phyloP scores from a whole-genome alignment of 306 rosid species.

The Nissolia schottii region DNA sequence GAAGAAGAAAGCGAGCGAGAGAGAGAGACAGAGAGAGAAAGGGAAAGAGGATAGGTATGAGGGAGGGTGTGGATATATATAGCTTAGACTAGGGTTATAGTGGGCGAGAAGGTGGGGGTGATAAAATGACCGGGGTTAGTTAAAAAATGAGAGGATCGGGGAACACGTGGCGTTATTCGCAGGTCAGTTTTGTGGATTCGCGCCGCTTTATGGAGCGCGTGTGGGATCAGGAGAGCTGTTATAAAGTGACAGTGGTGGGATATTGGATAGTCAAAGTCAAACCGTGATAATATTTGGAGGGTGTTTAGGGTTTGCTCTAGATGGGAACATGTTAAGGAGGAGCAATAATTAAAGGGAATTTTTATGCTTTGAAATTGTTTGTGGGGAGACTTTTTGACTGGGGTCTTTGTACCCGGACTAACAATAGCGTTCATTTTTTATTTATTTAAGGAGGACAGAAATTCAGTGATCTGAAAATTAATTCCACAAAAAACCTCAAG shows the following conservation, averaged over 20 bases:
- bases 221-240: not conserved
- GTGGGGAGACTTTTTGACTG: not conserved
- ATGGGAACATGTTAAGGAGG: not conserved
- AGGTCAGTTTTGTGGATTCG: slow-evolving; percentile 1
- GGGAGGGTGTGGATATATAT: slow-evolving; percentile 30
- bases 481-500: too few species aligned
- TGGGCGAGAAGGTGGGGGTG: not conserved
- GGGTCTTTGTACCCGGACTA: not conserved
- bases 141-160: not conserved
- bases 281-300: not conserved
- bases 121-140: slow-evolving; percentile 23
- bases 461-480: too few species aligned
- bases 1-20: not conserved
- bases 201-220: slow-evolving; percentile 35
- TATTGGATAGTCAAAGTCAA: slow-evolving; percentile 2
- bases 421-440: not conserved
- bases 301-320: not conserved
- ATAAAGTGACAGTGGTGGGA: slow-evolving; percentile 6
- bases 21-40: not conserved
- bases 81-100: slow-evolving; percentile 56
- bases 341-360: not conserved
- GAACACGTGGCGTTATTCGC: slow-evolving; percentile 43
- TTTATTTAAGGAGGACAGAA: too few species aligned
- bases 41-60: not conserved
- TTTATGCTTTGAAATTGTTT: not conserved